Conservation (phyloP, 352 stramenopile genomes). For the Globisporangium cystogenes region DNA sequence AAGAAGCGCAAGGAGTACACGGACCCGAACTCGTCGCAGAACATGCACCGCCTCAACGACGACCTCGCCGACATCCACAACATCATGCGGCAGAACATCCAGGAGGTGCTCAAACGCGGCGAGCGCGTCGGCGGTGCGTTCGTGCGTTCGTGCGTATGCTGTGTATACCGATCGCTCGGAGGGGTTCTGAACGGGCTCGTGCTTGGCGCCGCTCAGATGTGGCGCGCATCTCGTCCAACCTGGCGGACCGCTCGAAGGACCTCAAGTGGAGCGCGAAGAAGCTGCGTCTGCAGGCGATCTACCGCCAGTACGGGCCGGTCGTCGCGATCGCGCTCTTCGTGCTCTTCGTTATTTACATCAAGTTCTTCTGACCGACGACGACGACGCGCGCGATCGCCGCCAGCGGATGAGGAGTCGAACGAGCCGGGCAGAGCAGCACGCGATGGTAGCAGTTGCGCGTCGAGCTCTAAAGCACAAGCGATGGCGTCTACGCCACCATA, state of each 20-base stretch:
- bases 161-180: too few relatives aligned
- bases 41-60: constrained; percentile 96
- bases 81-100: constrained; percentile 99
- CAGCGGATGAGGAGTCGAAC: too few relatives aligned
- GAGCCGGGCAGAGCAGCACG: too few relatives aligned
- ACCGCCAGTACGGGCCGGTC: constrained; percentile 84
- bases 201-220: too few relatives aligned
- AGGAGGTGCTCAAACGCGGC: constrained; percentile 91
- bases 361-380: constrained; percentile 86
- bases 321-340: constrained; percentile 79
- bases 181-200: too few relatives aligned
- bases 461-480: too few relatives aligned
- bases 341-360: constrained; percentile 88
- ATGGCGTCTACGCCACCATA: not conserved
- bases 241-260: constrained; percentile 93
- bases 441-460: too few relatives aligned
- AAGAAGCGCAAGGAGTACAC: constrained; percentile 97
- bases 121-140: constrained; percentile 84
- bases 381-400: too few relatives aligned
- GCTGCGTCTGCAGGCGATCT: constrained; percentile 86
- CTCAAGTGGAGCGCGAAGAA: constrained; percentile 98
- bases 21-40: constrained; percentile 93
- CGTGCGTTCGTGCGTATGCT: too few relatives aligned
- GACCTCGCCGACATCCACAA: constrained; percentile 98
- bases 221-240: constrained; percentile 85